Percentiles rank a stretch among this genome's conserved stretches.
phyloP scores from a whole-genome alignment of 192 early-diverging fungal genomes.

The Irineochytrium annulatum region DNA sequence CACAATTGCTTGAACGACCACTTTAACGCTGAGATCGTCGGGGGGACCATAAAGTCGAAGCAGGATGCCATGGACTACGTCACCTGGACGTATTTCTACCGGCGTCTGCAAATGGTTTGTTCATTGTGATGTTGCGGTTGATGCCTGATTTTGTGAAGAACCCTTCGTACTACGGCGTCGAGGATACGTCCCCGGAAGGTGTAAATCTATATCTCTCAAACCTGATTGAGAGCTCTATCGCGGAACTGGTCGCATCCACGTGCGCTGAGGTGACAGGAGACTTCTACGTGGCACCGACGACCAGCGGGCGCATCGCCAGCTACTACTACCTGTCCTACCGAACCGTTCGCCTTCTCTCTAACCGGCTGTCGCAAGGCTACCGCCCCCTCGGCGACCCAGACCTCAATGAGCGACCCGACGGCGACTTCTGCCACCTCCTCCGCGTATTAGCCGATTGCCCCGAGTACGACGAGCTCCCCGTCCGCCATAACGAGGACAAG shows the following conservation, averaged over 20 bases:
- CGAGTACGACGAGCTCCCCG: constrained; percentile 89
- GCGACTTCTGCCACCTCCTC: constrained; percentile 61
- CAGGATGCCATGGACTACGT: constrained; percentile 95
- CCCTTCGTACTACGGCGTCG: constrained; percentile 91
- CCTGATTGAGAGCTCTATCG: constrained; percentile 70
- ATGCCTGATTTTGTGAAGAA: constrained; percentile 54
- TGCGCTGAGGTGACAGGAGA: constrained; percentile 70
- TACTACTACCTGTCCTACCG: constrained; percentile 87
- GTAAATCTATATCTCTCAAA: constrained; percentile 74
- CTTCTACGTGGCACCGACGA: constrained; percentile 66
- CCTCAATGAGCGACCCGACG: constrained; percentile 24
- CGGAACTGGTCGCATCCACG: constrained; percentile 60
- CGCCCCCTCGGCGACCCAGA: constrained; percentile 23
- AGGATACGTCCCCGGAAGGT: constrained; percentile 63
- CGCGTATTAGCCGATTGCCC: constrained; percentile 73
- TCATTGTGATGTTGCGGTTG: neutral
- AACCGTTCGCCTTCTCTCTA: constrained; percentile 68
- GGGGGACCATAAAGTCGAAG: constrained; percentile 78
- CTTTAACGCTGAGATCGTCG: constrained; percentile 90
- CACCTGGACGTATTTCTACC: constrained; percentile 94
- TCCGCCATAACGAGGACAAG: constrained; percentile 92
- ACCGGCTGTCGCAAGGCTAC: constrained; percentile 50
- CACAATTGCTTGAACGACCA: constrained; percentile 71
- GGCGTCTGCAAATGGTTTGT: constrained; percentile 70
- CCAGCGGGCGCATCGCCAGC: constrained; percentile 77